Percentiles rank a stretch among this genome's conserved stretches.
These are phyloP conservation scores for Candida multigemmis DNA, from an alignment of 805 yeast species.

Conservation along the genomic window DNA sequence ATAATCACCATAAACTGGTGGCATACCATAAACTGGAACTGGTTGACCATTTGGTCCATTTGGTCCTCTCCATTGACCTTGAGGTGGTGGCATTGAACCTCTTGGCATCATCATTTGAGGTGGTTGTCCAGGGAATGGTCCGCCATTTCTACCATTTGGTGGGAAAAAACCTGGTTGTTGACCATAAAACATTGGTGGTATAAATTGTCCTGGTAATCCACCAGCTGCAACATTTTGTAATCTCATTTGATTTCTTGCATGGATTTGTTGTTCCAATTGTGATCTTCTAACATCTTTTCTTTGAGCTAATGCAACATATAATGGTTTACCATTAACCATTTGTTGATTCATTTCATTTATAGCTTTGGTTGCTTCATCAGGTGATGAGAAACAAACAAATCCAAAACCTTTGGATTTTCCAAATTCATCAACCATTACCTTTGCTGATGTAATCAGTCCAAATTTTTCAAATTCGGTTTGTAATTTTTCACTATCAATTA, in stretches of 20 bases:
- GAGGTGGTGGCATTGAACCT: constrained; percentile 59
- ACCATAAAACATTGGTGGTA: constrained; percentile 79
- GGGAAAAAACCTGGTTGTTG: constrained; percentile 81
- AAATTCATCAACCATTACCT: constrained; percentile 89
- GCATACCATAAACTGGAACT: constrained; percentile 72
- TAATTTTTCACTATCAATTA: constrained; percentile 84
- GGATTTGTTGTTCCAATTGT: constrained; percentile 95
- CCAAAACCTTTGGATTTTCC: constrained; percentile 98
- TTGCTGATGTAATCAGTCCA: constrained; percentile 93
- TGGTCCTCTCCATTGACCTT: constrained; percentile 51
- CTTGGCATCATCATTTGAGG: constrained; percentile 71
- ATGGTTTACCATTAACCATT: constrained; percentile 90
- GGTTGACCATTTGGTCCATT: constrained; percentile 83
- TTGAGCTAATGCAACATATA: constrained; percentile 98
- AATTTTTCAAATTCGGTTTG: constrained; percentile 87
- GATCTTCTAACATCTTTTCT: constrained; percentile 96
- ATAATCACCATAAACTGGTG: constrained; percentile 57
- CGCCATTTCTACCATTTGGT: constrained; percentile 67
- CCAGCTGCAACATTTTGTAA: constrained; percentile 94
- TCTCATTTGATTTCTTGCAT: constrained; percentile 97
- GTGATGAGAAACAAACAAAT: constrained; percentile 93
- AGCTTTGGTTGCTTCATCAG: constrained; percentile 99
- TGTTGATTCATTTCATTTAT: constrained; percentile 97
- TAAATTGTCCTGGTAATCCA: constrained; percentile 80
- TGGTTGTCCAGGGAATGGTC: constrained; percentile 18